A percentile compares a stretch with the other conserved stretches of the same genome.
These are phyloP conservation scores for Skeletonema costatum DNA, from an alignment of 108 stramenopile species.

Conservation along the genomic window DNA sequence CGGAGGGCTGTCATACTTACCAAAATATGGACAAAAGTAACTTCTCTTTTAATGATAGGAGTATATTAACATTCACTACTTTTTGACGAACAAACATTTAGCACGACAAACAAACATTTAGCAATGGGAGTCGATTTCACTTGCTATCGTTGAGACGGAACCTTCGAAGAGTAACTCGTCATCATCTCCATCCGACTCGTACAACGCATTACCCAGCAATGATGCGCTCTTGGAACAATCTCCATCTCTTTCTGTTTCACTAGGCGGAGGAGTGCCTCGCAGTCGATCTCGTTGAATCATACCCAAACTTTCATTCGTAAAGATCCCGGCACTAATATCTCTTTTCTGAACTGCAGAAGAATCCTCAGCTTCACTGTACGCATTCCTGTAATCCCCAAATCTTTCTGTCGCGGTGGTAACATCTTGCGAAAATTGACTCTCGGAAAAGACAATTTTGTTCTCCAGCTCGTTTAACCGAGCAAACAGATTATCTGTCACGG, in stretches of 20 bases:
- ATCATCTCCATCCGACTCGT: not conserved
- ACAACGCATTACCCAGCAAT: not conserved
- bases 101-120: too few species aligned
- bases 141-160: not conserved
- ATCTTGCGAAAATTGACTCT: not conserved
- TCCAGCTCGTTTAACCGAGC: not conserved
- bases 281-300: constrained; percentile 15
- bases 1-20: constrained; percentile 58
- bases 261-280: constrained; percentile 19
- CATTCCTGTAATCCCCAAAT: not conserved
- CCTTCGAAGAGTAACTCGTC: not conserved
- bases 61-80: not conserved
- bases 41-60: not conserved
- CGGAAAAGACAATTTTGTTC: not conserved
- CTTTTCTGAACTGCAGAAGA: not conserved
- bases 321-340: not conserved
- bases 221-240: not conserved
- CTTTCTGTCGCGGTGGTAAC: not conserved
- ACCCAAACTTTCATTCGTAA: constrained; percentile 5
- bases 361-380: not conserved
- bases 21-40: constrained; percentile 25
- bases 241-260: constrained; percentile 17
- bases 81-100: not conserved
- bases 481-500: not conserved
- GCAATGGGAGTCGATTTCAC: not conserved